Conservation (phyloP, 163 green algal genomes). For the Chlorella variabilis region DNA sequence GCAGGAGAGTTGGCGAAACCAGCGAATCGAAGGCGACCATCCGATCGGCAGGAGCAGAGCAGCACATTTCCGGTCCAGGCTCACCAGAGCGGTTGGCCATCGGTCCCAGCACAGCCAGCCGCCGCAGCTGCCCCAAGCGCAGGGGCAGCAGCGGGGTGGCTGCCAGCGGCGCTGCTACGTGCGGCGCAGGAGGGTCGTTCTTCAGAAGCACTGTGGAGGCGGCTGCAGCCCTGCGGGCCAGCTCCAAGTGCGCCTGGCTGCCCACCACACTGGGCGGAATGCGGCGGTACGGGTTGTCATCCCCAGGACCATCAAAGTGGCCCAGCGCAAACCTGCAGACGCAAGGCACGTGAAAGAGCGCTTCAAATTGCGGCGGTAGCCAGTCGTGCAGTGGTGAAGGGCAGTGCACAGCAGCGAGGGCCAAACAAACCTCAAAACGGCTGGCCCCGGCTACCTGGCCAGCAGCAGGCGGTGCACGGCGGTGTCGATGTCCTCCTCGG, state of each 20-base stretch:
- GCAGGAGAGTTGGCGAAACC: too few relatives aligned
- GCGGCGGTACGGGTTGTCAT: constrained; percentile 36
- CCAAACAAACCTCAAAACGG: too few relatives aligned
- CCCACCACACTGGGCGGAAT: constrained; percentile 36
- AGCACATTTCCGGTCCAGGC: neutral
- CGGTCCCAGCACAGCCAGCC: constrained; percentile 46
- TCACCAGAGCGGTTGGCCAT: constrained; percentile 18
- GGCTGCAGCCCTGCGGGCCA: constrained; percentile 46
- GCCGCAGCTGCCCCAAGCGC: neutral
- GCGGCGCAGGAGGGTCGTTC: constrained; percentile 27
- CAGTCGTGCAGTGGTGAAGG: too few relatives aligned
- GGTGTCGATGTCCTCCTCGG: constrained; percentile 25
- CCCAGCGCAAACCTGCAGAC: constrained; percentile 52
- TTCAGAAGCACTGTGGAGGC: constrained; percentile 56
- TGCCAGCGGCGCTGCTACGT: neutral
- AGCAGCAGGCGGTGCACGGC: constrained; percentile 41
- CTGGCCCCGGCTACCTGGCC: neutral
- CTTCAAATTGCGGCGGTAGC: too few relatives aligned
- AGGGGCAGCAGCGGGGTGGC: constrained; percentile 7
- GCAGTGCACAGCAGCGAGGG: neutral
- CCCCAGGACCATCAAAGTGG: constrained; percentile 48
- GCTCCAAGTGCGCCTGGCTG: constrained; percentile 21
- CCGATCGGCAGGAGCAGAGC: neutral
- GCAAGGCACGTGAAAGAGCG: too few relatives aligned
- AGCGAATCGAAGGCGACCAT: too few relatives aligned